Conservation (phyloP, 164 flowering plant species). For the Dillenia suffruticosa region DNA sequence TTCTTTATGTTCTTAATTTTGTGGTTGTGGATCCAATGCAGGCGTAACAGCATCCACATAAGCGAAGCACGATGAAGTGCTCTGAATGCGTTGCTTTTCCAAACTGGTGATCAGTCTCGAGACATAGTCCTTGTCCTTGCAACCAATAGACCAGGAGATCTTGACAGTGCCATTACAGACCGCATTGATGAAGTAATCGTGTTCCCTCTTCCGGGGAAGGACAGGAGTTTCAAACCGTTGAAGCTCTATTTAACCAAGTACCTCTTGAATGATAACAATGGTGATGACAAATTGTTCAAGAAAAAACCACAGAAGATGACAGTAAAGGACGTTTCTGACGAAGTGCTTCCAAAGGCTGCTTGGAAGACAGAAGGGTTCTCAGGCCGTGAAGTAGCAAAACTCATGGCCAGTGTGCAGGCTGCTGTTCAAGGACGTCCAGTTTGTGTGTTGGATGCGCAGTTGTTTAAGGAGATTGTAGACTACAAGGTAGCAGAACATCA, state of each 20-base stretch:
- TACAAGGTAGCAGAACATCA: slow-evolving; percentile 86
- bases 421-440: slow-evolving; percentile 87
- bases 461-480: slow-evolving; percentile 76
- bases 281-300: slow-evolving; percentile 24
- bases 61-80: slow-evolving; percentile 99
- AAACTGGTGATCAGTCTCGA: slow-evolving; percentile 95
- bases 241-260: slow-evolving; percentile 73
- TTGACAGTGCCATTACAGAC: slow-evolving; percentile 82
- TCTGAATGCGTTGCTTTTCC: slow-evolving; percentile 80
- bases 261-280: slow-evolving; percentile 31
- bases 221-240: slow-evolving; percentile 74
- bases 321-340: slow-evolving; percentile 65
- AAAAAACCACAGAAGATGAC: slow-evolving; percentile 49
- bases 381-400: slow-evolving; percentile 93
- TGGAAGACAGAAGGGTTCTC: slow-evolving; percentile 84
- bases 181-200: slow-evolving; percentile 93
- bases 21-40: slow-evolving; percentile 24
- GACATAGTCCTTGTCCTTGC: slow-evolving; percentile 94
- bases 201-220: slow-evolving; percentile 91
- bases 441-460: slow-evolving; percentile 63
- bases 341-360: slow-evolving; percentile 73
- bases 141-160: slow-evolving; percentile 90
- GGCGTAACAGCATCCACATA: slow-evolving; percentile 92
- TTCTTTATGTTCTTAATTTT: background rate
- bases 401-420: slow-evolving; percentile 86